A percentile compares a stretch with the other conserved stretches of the same genome.
These are phyloP conservation scores for Chytridiales sp. DNA, from an alignment of 371 early-diverging fungal species.

Conservation along the genomic window DNA sequence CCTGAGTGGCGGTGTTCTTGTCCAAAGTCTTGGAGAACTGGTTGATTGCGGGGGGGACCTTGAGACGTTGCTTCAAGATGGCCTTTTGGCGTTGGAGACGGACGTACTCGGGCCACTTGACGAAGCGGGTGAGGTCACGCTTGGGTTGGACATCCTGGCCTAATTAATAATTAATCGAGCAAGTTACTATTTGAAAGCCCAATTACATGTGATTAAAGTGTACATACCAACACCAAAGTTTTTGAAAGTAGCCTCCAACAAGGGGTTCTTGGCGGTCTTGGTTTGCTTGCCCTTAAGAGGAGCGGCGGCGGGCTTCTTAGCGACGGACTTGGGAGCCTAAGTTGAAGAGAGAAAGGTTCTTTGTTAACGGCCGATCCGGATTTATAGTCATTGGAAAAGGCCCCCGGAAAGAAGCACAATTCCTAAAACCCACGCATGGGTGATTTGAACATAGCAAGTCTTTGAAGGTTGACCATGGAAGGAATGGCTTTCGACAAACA, in stretches of 20 bases:
- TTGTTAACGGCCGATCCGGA: too few species aligned
- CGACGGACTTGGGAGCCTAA: too few species aligned
- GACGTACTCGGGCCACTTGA: slow-evolving; percentile 97
- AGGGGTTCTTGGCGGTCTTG: slow-evolving; percentile 80
- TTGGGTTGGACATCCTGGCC: slow-evolving; percentile 92
- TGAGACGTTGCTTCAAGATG: slow-evolving; percentile 96
- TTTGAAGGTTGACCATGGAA: too few species aligned
- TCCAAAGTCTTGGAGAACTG: slow-evolving; percentile 98
- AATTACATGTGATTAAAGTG: neutral
- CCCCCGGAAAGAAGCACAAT: too few species aligned
- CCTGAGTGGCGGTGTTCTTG: slow-evolving; percentile 95
- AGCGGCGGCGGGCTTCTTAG: slow-evolving; percentile 69
- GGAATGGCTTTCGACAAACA: too few species aligned
- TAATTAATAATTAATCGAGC: slow-evolving; percentile 12
- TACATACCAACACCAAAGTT: slow-evolving; percentile 88
- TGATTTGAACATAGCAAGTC: too few species aligned
- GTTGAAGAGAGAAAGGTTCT: too few species aligned
- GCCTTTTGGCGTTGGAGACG: slow-evolving; percentile 96
- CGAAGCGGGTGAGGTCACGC: slow-evolving; percentile 93
- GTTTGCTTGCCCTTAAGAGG: too few species aligned
- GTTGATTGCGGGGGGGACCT: slow-evolving; percentile 99
- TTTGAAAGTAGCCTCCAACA: slow-evolving; percentile 88
- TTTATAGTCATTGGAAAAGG: too few species aligned
- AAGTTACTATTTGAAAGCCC: slow-evolving; percentile 3
- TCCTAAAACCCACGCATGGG: too few species aligned